Evolutionary conservation across 2,329 filamentous ascomycete species (phyloP), one percentile per base, ranked within the genome.

Genomic region (Corniculantispora saksenae): DNA sequence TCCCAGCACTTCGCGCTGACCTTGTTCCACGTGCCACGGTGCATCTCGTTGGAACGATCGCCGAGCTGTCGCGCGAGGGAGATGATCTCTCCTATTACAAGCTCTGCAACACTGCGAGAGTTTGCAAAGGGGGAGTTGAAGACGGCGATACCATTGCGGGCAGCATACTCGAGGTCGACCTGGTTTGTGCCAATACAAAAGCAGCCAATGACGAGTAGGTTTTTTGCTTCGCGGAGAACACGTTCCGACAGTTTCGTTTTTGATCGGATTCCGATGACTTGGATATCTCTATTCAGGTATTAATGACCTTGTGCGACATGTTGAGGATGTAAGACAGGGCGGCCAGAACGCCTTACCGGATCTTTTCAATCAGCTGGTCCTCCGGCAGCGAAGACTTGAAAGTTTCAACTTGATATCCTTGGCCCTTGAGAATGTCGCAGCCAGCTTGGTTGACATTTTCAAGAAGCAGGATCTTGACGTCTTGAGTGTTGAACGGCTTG

Each of bases 51-150:
- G 68, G 92, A 97, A 71, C 95, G 92, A 79, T 99, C 95, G 68
- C 92, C 90, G 40, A 99, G 84, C 80, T 99, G 95, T 66, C 95
- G 90, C 25, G 95, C 95, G 62, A 99, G 89, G 47, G 85, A 83
- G 73, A 99, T 97, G 74, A 99, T 94, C 80, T 97, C 94, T 62
- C 84, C 91, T 76, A 99, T 97, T 72, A 98, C 93, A 64, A 98
- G 84, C 82, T 99, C 95, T 64, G 95, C 95, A 60, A 99, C 95
- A 76, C 92, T 97, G 77, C 95, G 91, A 10, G 94, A 98, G 81
- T 99, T 99, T 81, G 92, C 94, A 80, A 99, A 99, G 1, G 95
- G 95, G 54, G 95, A 98, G 82, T 99, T 99, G 88, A 99, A 99
- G 69, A 99, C 95, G 43, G 94, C 93, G 76, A 98, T 97, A 70